Percentiles rank a stretch among this genome's conserved stretches.
These are phyloP conservation scores for Moesziomyces antarcticus DNA, from an alignment of 1,284 basidiomycete species.

Conservation along the genomic window DNA sequence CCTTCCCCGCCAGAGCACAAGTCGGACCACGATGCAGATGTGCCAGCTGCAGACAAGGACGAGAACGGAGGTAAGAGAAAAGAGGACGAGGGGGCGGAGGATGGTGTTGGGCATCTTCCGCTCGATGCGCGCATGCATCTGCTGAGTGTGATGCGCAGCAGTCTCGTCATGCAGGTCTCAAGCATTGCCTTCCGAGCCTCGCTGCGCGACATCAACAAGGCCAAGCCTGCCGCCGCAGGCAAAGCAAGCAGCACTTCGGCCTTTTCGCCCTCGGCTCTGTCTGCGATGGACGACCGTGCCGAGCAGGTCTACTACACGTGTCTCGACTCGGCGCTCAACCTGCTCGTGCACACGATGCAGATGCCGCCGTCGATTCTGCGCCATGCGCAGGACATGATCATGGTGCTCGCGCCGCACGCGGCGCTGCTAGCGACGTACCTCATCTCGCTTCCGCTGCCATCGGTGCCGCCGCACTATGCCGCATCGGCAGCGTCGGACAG, in stretches of 20 bases:
- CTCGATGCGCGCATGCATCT: slow-evolving; percentile 34
- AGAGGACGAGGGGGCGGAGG: slow-evolving; percentile 2
- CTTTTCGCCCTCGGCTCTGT: slow-evolving; percentile 29
- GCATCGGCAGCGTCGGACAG: slow-evolving; percentile 16
- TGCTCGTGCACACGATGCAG: slow-evolving; percentile 37
- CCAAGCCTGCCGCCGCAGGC: slow-evolving; percentile 15
- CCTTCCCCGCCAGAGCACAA: background rate
- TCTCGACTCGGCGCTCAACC: slow-evolving; percentile 44
- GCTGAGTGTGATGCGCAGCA: slow-evolving; percentile 42
- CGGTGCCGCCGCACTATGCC: slow-evolving; percentile 20
- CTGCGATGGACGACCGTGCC: slow-evolving; percentile 41
- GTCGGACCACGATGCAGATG: background rate
- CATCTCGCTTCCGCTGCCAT: slow-evolving; percentile 34
- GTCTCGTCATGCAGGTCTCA: slow-evolving; percentile 50
- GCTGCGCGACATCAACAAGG: slow-evolving; percentile 47
- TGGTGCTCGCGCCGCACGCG: slow-evolving; percentile 51
- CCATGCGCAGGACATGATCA: slow-evolving; percentile 52
- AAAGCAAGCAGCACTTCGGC: slow-evolving; percentile 15
- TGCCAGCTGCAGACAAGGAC: background rate
- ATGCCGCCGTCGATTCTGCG: slow-evolving; percentile 34
- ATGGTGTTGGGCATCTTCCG: slow-evolving; percentile 18
- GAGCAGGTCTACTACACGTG: slow-evolving; percentile 50
- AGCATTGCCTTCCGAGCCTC: slow-evolving; percentile 45
- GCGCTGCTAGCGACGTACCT: slow-evolving; percentile 50
- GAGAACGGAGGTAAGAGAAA: background rate